Evolutionary conservation across 169 alveolate genomes (phyloP), one percentile per base, ranked within the genome.

Genomic region (Eimeria praecox): DNA sequence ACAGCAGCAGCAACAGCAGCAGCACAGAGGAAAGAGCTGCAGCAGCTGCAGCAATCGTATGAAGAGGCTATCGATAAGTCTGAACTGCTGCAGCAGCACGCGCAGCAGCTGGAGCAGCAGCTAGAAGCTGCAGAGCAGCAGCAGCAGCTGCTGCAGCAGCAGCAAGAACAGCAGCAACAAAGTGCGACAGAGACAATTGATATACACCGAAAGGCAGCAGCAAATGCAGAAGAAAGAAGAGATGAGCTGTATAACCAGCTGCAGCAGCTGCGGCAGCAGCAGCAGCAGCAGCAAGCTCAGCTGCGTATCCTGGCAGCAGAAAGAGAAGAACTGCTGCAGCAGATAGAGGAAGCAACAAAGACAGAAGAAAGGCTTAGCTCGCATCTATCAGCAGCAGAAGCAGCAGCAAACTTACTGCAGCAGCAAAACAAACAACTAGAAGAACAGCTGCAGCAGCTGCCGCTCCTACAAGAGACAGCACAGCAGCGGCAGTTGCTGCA

Each of bases 191-290:
- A 85, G 22, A 59, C 49, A 0, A 12, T 85, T 5, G 77, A 59
- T 2, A n/a, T 85, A 80, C 92, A 85, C 0, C 77, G 92, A 20
- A 35, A 85, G 38, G 64, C 92, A 52, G 78, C 92, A 52, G 78
- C 78, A 85, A 38, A 12, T 22, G 92, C 92, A 33, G 92, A 85
- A 56, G 80, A 85, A 80, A 38, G 92, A 62, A 54, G 92, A 56
- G 92, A 85, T 24, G 92, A 85, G 77, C 92, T 85, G 40, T 85
- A 85, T 35, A 42, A 22, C 6, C 92, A 85, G 92, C 92, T 85
- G 92, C 92, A 85, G 77, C 92, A 85, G 77, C 80, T 85, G 80
- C 54, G 92, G 59, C 92, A 85, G 92, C 92, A 85, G 80, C 92
- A 44, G 78, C 92, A 85, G 92, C 92, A 85, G 92, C 92, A 85